Evolutionary conservation across 106 monocot species (phyloP).

Genomic region (Apostasia ramifera): DNA sequence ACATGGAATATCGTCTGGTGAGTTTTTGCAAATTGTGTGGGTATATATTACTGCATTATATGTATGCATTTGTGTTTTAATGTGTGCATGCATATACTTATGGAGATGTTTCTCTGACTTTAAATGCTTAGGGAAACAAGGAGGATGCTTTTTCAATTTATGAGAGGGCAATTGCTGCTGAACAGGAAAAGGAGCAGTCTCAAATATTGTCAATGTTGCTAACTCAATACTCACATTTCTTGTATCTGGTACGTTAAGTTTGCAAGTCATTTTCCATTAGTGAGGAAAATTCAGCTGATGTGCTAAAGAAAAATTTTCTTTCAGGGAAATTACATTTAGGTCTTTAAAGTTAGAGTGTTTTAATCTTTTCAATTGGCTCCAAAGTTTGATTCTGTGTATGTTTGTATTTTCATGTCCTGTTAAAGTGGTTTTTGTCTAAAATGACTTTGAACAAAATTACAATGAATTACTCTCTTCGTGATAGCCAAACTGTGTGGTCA

Average conservation of each 20-base stretch:
- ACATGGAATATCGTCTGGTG: conserved; percentile 92
- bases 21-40: neutral
- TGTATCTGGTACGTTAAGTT: conserved; percentile 54
- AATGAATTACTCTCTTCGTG: no score
- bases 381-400: no score
- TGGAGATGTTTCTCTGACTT: neutral
- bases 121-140: conserved; percentile 52
- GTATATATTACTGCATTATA: neutral
- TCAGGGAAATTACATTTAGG: no score
- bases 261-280: neutral
- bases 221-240: conserved; percentile 72
- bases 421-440: no score
- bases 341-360: no score
- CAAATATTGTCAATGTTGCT: conserved; percentile 64
- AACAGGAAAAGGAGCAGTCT: conserved; percentile 71
- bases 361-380: no score
- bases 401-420: no score
- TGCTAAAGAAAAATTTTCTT: neutral
- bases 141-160: conserved; percentile 71
- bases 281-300: neutral
- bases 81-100: no score
- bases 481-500: no score
- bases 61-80: neutral
- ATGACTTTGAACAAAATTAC: no score
- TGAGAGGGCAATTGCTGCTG: conserved; percentile 77